A percentile compares a stretch with the other conserved stretches of the same genome.
Evolutionary conservation across 441 rosid species (phyloP).

Genomic region (Cnidoscolus chayamansa): DNA sequence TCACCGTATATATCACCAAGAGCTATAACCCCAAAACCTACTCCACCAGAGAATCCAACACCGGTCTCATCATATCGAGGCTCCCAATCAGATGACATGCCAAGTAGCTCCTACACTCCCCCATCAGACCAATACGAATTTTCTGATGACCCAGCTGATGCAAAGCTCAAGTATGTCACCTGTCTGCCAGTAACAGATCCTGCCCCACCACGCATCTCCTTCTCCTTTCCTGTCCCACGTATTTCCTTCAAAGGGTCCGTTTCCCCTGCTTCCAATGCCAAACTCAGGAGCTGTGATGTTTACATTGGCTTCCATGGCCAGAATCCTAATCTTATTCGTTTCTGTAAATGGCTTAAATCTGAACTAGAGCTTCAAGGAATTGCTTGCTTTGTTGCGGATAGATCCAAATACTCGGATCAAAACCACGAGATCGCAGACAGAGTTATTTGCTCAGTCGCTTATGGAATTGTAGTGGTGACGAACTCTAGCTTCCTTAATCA

Average conservation of each 20-base stretch:
- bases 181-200: constrained; percentile 54
- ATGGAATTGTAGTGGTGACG: constrained; percentile 72
- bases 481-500: constrained; percentile 59
- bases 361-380: constrained; percentile 93
- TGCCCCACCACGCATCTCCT: constrained; percentile 65
- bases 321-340: constrained; percentile 67
- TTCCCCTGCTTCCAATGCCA: constrained; percentile 67
- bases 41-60: constrained; percentile 22
- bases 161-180: constrained; percentile 59
- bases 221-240: constrained; percentile 85
- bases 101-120: constrained; percentile 88
- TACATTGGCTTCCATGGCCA: constrained; percentile 83
- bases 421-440: constrained; percentile 86
- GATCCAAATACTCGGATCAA: constrained; percentile 79
- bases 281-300: constrained; percentile 86
- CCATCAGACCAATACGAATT: constrained; percentile 77
- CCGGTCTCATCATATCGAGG: constrained; percentile 41
- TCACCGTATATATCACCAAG: constrained; percentile 94
- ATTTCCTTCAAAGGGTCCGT: constrained; percentile 70
- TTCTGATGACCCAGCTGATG: constrained; percentile 63
- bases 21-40: constrained; percentile 40
- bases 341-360: constrained; percentile 91
- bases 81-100: constrained; percentile 69
- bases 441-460: constrained; percentile 75
- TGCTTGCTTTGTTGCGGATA: constrained; percentile 84